phyloP scores from a whole-genome alignment of 371 early-diverging fungal species.

The Apophysomyces variabilis region DNA sequence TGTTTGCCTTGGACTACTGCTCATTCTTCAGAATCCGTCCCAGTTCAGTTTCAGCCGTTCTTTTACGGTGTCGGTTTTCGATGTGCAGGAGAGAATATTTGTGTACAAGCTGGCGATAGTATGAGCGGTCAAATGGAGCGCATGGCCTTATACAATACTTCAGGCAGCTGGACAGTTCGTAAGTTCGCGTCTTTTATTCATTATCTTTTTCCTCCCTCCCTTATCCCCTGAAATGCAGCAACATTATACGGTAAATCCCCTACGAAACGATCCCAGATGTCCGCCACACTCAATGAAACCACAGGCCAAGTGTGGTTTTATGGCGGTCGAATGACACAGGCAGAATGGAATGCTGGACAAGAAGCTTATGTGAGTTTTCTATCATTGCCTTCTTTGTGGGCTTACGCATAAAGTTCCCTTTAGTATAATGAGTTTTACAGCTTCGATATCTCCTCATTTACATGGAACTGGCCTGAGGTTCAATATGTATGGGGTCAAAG shows the following conservation, averaged over 20 bases:
- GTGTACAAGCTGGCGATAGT: conserved; percentile 22
- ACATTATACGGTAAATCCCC: conserved; percentile 16
- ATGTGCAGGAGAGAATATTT: conserved; percentile 9
- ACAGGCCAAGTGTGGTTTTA: conserved; percentile 23
- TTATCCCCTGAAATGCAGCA: conserved; percentile 8
- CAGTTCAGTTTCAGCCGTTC: conserved; percentile 18
- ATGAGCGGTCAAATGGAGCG: conserved; percentile 6
- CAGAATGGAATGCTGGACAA: conserved; percentile 1
- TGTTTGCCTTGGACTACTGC: conserved; percentile 27
- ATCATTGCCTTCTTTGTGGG: not conserved
- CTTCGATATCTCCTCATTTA: conserved; percentile 16
- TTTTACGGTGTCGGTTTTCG: conserved; percentile 22
- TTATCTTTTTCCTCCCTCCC: not conserved
- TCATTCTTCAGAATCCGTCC: not conserved
- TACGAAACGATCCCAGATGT: conserved; percentile 18
- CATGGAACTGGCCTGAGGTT: conserved; percentile 24
- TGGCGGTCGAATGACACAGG: conserved; percentile 17
- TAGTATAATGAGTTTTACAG: conserved; percentile 27
- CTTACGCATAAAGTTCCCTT: not conserved
- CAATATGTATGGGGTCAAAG: conserved; percentile 21
- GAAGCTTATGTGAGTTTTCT: conserved; percentile 13
- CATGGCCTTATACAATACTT: conserved; percentile 12
- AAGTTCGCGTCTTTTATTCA: conserved; percentile 9
- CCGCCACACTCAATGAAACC: conserved; percentile 16
- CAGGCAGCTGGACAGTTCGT: conserved; percentile 18